phyloP scores from a whole-genome alignment of 164 flowering plant species.

The Vitis vinifera region ASM3070453v1 NC_081811.1:3641001-3641500 shows the following conservation, averaged over 20 bases:
- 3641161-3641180: neutral
- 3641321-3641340: constrained; percentile 46
- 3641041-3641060: constrained; percentile 45
- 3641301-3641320: constrained; percentile 43
- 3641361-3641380: neutral
- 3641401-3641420: neutral
- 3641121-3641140: neutral
- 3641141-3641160: neutral
- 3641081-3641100: constrained; percentile 54
- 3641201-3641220: neutral
- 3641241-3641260: constrained; percentile 95
- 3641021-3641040: constrained; percentile 76
- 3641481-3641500: constrained; percentile 93
- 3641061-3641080: constrained; percentile 89
- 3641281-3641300: constrained; percentile 80
- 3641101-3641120: neutral
- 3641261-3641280: constrained; percentile 92
- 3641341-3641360: constrained; percentile 40
- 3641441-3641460: constrained; percentile 48
- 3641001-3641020: constrained; percentile 62
- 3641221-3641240: neutral
- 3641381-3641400: neutral
- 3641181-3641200: too few relatives aligned
- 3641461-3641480: constrained; percentile 74
- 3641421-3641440: neutral